phyloP scores from a whole-genome alignment of 352 stramenopile genomes.

The Phytopythium mirpurense region DNA sequence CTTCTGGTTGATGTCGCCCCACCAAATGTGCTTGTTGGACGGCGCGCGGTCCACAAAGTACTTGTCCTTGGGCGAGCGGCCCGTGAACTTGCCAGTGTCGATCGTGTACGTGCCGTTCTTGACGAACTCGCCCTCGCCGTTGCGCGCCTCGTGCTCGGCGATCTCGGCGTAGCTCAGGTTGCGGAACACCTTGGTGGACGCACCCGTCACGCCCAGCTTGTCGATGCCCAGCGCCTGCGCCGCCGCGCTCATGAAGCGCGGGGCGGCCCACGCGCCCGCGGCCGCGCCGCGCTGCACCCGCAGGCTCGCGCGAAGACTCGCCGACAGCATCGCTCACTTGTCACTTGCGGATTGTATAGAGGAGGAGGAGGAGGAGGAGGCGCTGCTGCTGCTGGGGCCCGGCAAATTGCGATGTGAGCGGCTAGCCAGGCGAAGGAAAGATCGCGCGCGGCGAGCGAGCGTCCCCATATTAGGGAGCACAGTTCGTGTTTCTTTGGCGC shows the following conservation, averaged over 20 bases:
- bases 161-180: constrained; percentile 97
- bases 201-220: constrained; percentile 88
- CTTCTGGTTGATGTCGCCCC: constrained; percentile 95
- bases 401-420: constrained; percentile 40
- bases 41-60: constrained; percentile 94
- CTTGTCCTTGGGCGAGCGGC: constrained; percentile 98
- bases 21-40: constrained; percentile 95
- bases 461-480: not conserved
- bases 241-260: constrained; percentile 40
- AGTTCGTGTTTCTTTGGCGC: too few relatives aligned
- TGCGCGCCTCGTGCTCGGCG: constrained; percentile 91
- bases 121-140: constrained; percentile 90
- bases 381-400: constrained; percentile 6
- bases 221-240: constrained; percentile 65
- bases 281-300: constrained; percentile 45
- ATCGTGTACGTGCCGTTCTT: constrained; percentile 95
- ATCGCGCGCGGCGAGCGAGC: not conserved
- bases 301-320: constrained; percentile 48
- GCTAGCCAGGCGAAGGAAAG: too few relatives aligned
- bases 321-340: constrained; percentile 38
- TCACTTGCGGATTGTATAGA: constrained; percentile 1
- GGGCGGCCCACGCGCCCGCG: constrained; percentile 7
- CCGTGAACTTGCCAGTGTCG: constrained; percentile 98
- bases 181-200: constrained; percentile 89
- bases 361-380: not conserved